phyloP scores from a whole-genome alignment of 164 flowering plant species.

The Kingdonia uniflora region DNA sequence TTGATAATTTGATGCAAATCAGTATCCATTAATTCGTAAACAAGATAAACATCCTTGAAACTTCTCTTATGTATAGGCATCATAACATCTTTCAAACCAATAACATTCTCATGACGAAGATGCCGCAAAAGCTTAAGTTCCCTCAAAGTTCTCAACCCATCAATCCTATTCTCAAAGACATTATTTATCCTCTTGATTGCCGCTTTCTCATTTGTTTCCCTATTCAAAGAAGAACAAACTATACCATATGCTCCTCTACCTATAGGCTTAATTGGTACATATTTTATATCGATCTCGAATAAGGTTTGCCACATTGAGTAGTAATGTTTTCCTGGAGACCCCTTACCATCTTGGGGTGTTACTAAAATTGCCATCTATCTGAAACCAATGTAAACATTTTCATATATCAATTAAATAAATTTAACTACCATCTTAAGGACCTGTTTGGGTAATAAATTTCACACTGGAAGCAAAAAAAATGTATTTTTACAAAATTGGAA shows the following conservation, averaged over 20 bases:
- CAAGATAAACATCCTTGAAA: constrained; percentile 80
- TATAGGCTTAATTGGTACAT: constrained; percentile 75
- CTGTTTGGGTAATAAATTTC: too few relatives aligned
- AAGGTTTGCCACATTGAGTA: constrained; percentile 80
- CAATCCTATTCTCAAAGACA: constrained; percentile 60
- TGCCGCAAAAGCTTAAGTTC: constrained; percentile 76
- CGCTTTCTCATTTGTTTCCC: constrained; percentile 73
- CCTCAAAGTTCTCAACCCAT: constrained; percentile 71
- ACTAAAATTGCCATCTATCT: constrained; percentile 59
- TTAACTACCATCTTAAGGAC: too few relatives aligned
- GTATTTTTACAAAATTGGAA: too few relatives aligned
- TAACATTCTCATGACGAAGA: constrained; percentile 73
- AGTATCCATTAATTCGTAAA: constrained; percentile 87
- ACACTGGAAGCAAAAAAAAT: too few relatives aligned
- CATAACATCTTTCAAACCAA: constrained; percentile 79
- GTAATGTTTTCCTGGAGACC: constrained; percentile 62
- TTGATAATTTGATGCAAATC: constrained; percentile 81
- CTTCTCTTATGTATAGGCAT: constrained; percentile 50
- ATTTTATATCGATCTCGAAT: constrained; percentile 79
- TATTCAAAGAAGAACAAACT: constrained; percentile 71
- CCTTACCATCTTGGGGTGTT: constrained; percentile 66
- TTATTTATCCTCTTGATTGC: constrained; percentile 82
- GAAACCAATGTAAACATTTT: constrained; percentile 2
- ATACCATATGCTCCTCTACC: constrained; percentile 88
- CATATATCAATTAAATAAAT: too few relatives aligned